These are phyloP conservation scores for Ceratocystis destructans DNA, from an alignment of 2,329 filamentous ascomycete species.

Conservation along the genomic window DNA sequence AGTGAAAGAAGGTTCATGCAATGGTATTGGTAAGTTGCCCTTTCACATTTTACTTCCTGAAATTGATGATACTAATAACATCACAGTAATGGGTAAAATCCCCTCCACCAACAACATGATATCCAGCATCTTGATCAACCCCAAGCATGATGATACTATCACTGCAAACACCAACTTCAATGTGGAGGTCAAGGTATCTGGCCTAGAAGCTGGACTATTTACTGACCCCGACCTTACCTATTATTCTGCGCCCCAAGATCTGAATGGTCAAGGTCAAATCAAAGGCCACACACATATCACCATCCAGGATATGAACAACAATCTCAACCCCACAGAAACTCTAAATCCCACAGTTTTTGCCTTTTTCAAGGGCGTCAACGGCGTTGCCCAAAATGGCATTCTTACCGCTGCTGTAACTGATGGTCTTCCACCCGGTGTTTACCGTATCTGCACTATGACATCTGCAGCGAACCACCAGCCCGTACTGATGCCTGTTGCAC, in stretches of 20 bases:
- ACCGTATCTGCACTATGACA: slow-evolving; percentile 52
- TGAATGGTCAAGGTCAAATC: slow-evolving; percentile 36
- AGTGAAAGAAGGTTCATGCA: slow-evolving; percentile 46
- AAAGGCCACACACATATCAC: slow-evolving; percentile 48
- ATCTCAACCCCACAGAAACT: slow-evolving; percentile 37
- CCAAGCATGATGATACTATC: slow-evolving; percentile 38
- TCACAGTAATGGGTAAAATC: slow-evolving; percentile 45
- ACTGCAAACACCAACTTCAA: slow-evolving; percentile 36
- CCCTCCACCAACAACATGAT: slow-evolving; percentile 43
- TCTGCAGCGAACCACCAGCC: slow-evolving; percentile 52
- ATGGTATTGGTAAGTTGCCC: slow-evolving; percentile 41
- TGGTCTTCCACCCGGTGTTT: slow-evolving; percentile 48
- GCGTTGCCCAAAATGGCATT: slow-evolving; percentile 40
- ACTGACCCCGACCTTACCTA: slow-evolving; percentile 47
- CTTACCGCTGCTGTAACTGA: slow-evolving; percentile 40
- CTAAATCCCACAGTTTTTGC: slow-evolving; percentile 41
- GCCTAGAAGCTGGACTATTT: slow-evolving; percentile 45
- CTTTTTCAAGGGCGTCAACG: slow-evolving; percentile 57
- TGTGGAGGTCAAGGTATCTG: slow-evolving; percentile 38
- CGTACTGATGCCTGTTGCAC: slow-evolving; percentile 51
- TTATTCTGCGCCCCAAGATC: slow-evolving; percentile 45
- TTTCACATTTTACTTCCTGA: background rate
- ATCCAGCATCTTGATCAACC: slow-evolving; percentile 40
- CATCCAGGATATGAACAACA: slow-evolving; percentile 41
- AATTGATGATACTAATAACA: slow-evolving; percentile 20